phyloP scores from a whole-genome alignment of 202 grass and related monocot genomes.

The Carex arenaria region DNA sequence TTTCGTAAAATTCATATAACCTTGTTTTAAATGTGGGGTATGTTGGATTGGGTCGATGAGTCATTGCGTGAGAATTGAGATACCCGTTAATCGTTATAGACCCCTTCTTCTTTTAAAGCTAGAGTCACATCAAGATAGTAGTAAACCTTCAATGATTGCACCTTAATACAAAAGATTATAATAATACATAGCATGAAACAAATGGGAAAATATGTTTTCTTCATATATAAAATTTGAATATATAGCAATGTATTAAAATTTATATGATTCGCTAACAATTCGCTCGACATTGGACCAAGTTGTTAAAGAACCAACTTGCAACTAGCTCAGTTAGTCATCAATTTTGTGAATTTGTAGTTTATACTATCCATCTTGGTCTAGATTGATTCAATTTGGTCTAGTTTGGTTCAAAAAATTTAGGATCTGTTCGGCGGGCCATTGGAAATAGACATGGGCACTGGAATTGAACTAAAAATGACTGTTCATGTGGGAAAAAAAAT shows the following conservation, averaged over 20 bases:
- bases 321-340: no score
- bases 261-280: no score
- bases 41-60: background rate
- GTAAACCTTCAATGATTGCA: background rate
- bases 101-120: background rate
- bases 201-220: background rate
- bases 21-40: background rate
- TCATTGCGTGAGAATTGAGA: slow-evolving; percentile 10
- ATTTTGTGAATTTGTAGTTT: no score
- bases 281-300: no score
- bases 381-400: no score
- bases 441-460: no score
- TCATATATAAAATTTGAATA: background rate
- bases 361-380: no score
- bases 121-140: background rate
- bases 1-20: background rate
- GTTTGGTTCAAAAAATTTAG: no score
- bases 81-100: background rate
- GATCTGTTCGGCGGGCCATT: no score
- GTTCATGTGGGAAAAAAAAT: no score
- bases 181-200: background rate
- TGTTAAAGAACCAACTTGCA: no score
- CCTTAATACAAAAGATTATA: background rate
- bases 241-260: background rate
- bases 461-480: no score